A percentile compares a stretch with the other conserved stretches of the same genome.
phyloP scores from a whole-genome alignment of 2,329 filamentous ascomycete species.

The Blastomyces parvus region DNA sequence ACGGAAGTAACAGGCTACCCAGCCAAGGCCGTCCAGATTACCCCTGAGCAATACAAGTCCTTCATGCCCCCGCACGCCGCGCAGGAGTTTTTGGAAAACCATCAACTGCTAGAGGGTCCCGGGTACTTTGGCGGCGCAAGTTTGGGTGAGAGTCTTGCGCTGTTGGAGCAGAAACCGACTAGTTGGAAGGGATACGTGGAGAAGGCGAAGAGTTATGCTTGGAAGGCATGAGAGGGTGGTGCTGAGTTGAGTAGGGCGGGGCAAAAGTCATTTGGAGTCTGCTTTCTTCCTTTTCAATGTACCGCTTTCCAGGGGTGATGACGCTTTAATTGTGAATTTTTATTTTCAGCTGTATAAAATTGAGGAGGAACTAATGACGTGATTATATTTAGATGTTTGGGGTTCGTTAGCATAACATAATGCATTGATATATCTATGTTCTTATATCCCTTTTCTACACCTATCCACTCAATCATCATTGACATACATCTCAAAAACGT shows the following conservation, averaged over 20 bases:
- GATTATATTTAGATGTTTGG: not conserved
- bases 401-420: not conserved
- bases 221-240: not conserved
- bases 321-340: not conserved
- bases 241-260: no score
- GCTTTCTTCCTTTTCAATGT: no score
- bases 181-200: slow-evolving; percentile 21
- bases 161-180: slow-evolving; percentile 22
- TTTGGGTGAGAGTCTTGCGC: slow-evolving; percentile 20
- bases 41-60: slow-evolving; percentile 22
- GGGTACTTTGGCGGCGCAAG: slow-evolving; percentile 45
- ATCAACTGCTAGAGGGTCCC: slow-evolving; percentile 42
- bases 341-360: not conserved
- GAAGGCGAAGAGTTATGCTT: slow-evolving; percentile 11
- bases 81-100: slow-evolving; percentile 46
- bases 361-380: not conserved
- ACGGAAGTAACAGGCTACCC: slow-evolving; percentile 34
- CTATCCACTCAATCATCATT: slow-evolving; percentile 27
- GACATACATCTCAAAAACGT: slow-evolving; percentile 43
- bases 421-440: not conserved
- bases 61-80: slow-evolving; percentile 21
- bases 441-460: not conserved
- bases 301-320: no score
- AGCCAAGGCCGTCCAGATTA: slow-evolving; percentile 18
- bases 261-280: not conserved